These are phyloP conservation scores for Raffaelea albimanens DNA, from an alignment of 2,329 filamentous ascomycete species.

Conservation along the genomic window DNA sequence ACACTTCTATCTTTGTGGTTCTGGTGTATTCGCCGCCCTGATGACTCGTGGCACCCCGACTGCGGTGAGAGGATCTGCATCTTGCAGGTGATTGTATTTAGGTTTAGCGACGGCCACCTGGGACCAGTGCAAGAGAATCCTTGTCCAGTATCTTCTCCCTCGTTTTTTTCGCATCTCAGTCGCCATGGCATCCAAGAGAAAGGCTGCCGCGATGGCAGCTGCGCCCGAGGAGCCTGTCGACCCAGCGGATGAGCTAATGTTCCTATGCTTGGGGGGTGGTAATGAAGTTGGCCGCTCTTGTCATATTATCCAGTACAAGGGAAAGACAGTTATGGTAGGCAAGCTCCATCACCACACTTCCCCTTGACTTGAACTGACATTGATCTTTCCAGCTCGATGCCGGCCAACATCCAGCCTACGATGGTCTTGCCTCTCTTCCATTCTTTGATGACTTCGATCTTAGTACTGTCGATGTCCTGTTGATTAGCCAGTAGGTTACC, in stretches of 20 bases:
- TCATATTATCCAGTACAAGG: constrained; percentile 98
- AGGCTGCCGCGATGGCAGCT: constrained; percentile 65
- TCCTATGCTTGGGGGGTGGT: constrained; percentile 85
- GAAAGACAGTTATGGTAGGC: constrained; percentile 94
- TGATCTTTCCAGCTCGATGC: constrained; percentile 66
- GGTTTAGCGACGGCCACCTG: background rate
- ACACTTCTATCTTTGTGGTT: background rate
- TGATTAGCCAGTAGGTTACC: constrained; percentile 91
- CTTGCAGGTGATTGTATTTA: background rate
- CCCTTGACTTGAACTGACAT: background rate
- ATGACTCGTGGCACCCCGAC: background rate
- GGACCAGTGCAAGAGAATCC: background rate
- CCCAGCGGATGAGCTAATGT: constrained; percentile 87
- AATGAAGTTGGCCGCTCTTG: constrained; percentile 97
- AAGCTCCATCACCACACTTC: constrained; percentile 2
- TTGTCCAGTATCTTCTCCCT: too few species aligned
- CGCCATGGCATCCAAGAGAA: constrained; percentile 89
- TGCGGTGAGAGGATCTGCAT: background rate
- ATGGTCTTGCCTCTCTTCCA: constrained; percentile 83
- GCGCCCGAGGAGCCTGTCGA: constrained; percentile 78
- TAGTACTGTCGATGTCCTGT: constrained; percentile 89
- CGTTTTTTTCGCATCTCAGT: background rate
- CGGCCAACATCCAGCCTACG: constrained; percentile 92
- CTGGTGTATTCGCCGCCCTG: background rate
- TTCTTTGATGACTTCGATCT: constrained; percentile 99